Conservation (phyloP, 495 filamentous ascomycete species). For the Halenospora varia region DNA sequence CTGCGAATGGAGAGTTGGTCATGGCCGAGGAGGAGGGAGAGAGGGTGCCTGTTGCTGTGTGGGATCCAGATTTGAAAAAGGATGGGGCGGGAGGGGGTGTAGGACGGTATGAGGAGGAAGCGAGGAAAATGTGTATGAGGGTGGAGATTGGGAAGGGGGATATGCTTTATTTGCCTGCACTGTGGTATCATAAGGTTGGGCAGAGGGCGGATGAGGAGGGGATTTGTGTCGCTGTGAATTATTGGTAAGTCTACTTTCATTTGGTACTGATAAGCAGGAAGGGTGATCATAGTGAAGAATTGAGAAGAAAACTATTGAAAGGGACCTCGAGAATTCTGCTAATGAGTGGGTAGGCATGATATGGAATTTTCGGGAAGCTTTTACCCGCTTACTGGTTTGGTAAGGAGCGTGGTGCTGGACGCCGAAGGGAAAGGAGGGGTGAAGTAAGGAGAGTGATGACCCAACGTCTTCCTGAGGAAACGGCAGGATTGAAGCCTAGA, state of each 20-base stretch:
- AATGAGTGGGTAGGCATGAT: slow-evolving; percentile 52
- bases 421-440: neutral
- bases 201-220: slow-evolving; percentile 59
- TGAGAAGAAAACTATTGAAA: no score
- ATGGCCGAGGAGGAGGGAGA: slow-evolving; percentile 29
- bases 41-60: slow-evolving; percentile 57
- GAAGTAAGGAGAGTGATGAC: neutral
- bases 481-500: no score
- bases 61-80: slow-evolving; percentile 51
- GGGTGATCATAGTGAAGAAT: no score
- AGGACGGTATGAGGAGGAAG: slow-evolving; percentile 46
- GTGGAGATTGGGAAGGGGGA: slow-evolving; percentile 66
- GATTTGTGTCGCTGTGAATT: slow-evolving; percentile 72
- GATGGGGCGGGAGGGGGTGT: slow-evolving; percentile 29
- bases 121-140: slow-evolving; percentile 46
- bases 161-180: slow-evolving; percentile 73
- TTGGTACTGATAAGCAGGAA: no score
- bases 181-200: slow-evolving; percentile 76
- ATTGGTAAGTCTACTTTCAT: slow-evolving; percentile 52
- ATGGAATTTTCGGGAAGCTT: slow-evolving; percentile 62
- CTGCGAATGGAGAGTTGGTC: slow-evolving; percentile 23
- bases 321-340: no score
- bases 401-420: slow-evolving; percentile 31
- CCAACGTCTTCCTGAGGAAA: no score
- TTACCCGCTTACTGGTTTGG: slow-evolving; percentile 51